Conservation (phyloP, 2,329 filamentous ascomycete species). For the Aspergillus pseudoterreus region DNA sequence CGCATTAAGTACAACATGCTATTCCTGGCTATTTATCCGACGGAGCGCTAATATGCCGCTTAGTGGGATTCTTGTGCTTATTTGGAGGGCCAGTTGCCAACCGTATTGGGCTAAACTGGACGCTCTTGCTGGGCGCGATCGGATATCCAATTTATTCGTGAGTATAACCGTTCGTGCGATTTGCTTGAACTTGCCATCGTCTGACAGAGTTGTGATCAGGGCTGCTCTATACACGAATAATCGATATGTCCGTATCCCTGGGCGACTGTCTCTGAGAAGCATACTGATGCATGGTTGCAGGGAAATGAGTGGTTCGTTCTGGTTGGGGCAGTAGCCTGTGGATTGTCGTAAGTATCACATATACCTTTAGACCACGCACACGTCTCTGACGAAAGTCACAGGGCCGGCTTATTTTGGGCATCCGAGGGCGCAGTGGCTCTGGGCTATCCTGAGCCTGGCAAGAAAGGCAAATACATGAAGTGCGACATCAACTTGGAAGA, state of each 20-base stretch:
- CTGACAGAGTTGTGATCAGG: conserved; percentile 5
- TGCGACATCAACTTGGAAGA: conserved; percentile 2
- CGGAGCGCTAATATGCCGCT: background rate
- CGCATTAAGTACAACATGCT: conserved; percentile 23
- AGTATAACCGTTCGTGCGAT: background rate
- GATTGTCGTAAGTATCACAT: conserved; percentile 33
- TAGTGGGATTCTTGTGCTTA: conserved; percentile 42
- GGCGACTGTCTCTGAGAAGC: no score
- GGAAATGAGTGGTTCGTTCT: conserved; percentile 53
- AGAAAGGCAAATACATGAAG: conserved; percentile 47
- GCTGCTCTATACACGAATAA: conserved; percentile 46
- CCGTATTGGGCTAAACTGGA: conserved; percentile 47
- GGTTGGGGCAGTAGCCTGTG: conserved; percentile 47
- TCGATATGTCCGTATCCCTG: conserved; percentile 19
- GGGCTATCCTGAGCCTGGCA: conserved; percentile 47
- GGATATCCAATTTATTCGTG: conserved; percentile 44
- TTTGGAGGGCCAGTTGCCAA: conserved; percentile 49
- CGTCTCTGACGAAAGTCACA: background rate
- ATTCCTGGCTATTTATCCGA: background rate
- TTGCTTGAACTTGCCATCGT: background rate
- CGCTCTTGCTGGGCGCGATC: conserved; percentile 40
- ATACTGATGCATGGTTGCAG: conserved; percentile 14
- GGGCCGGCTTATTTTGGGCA: conserved; percentile 50
- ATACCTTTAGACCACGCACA: background rate
- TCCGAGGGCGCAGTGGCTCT: conserved; percentile 49